A percentile compares a stretch with the other conserved stretches of the same genome.
Evolutionary conservation across 306 rosid species (phyloP).

Genomic region (Vigna trinervia): DNA sequence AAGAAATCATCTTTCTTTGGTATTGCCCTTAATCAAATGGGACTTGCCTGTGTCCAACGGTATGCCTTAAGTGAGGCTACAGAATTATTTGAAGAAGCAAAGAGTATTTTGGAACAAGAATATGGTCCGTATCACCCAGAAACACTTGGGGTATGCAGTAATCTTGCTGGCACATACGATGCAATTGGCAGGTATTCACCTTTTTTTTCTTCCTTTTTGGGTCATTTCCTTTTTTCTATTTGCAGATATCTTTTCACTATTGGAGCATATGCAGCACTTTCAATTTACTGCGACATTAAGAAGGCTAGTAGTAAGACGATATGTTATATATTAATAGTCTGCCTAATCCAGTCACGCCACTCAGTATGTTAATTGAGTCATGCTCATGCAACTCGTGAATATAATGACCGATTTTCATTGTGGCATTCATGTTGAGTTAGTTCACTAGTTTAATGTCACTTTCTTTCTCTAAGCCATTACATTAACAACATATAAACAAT

Average conservation of each 20-base stretch:
- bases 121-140: slow-evolving; percentile 96
- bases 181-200: slow-evolving; percentile 87
- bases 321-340: neutral
- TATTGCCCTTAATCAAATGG: slow-evolving; percentile 94
- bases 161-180: slow-evolving; percentile 95
- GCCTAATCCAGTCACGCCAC: neutral
- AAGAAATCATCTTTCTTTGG: slow-evolving; percentile 93
- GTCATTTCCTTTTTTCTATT: neutral
- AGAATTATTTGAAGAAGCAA: slow-evolving; percentile 87
- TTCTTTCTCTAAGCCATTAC: too few relatives aligned
- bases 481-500: too few relatives aligned
- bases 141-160: slow-evolving; percentile 91
- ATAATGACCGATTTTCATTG: slow-evolving; percentile 24
- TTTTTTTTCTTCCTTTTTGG: neutral
- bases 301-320: neutral
- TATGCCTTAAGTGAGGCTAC: slow-evolving; percentile 76
- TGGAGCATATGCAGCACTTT: slow-evolving; percentile 11
- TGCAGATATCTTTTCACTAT: slow-evolving; percentile 23
- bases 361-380: neutral
- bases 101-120: slow-evolving; percentile 74
- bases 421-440: slow-evolving; percentile 17
- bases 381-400: slow-evolving; percentile 6
- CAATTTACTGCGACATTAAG: slow-evolving; percentile 4
- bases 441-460: neutral
- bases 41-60: slow-evolving; percentile 89